Conservation (phyloP, 1,284 basidiomycete species). For the Rhodotorula sp. region DNA sequence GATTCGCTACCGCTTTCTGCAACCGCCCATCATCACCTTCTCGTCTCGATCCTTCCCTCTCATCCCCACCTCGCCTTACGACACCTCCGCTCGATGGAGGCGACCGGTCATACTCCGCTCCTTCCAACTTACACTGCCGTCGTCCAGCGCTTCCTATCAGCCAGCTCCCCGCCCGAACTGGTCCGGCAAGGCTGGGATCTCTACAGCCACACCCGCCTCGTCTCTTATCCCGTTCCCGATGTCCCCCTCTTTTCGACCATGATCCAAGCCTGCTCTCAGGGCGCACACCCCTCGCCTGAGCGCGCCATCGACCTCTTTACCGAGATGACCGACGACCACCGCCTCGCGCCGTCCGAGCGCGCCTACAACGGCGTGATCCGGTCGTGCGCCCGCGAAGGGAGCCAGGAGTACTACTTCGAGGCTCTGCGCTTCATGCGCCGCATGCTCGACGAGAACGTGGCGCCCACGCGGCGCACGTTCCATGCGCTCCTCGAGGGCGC, state of each 20-base stretch:
- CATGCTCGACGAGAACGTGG: slow-evolving; percentile 71
- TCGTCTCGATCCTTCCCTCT: slow-evolving; percentile 61
- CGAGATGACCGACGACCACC: slow-evolving; percentile 75
- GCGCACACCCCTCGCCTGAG: slow-evolving; percentile 59
- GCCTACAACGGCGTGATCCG: slow-evolving; percentile 83
- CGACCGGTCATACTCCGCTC: slow-evolving; percentile 49
- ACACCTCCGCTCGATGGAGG: slow-evolving; percentile 50
- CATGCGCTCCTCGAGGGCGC: slow-evolving; percentile 83
- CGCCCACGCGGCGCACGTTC: slow-evolving; percentile 72
- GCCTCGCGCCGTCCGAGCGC: slow-evolving; percentile 64
- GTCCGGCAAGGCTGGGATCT: slow-evolving; percentile 86
- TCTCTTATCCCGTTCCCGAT: slow-evolving; percentile 81
- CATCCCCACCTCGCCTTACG: slow-evolving; percentile 48
- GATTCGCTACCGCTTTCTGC: slow-evolving; percentile 65
- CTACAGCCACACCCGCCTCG: slow-evolving; percentile 92
- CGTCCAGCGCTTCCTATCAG: slow-evolving; percentile 48
- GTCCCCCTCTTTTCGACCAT: slow-evolving; percentile 75
- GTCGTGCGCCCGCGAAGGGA: slow-evolving; percentile 61
- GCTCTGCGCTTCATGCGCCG: slow-evolving; percentile 75
- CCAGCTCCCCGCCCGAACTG: slow-evolving; percentile 43
- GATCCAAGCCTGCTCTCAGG: slow-evolving; percentile 79
- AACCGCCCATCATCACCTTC: slow-evolving; percentile 62
- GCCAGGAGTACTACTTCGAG: slow-evolving; percentile 67
- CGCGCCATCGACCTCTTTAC: slow-evolving; percentile 89
- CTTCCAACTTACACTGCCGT: slow-evolving; percentile 52